Base-by-base conservation (phyloP, 83 land plant species). In the Larix sibirica region DNA sequence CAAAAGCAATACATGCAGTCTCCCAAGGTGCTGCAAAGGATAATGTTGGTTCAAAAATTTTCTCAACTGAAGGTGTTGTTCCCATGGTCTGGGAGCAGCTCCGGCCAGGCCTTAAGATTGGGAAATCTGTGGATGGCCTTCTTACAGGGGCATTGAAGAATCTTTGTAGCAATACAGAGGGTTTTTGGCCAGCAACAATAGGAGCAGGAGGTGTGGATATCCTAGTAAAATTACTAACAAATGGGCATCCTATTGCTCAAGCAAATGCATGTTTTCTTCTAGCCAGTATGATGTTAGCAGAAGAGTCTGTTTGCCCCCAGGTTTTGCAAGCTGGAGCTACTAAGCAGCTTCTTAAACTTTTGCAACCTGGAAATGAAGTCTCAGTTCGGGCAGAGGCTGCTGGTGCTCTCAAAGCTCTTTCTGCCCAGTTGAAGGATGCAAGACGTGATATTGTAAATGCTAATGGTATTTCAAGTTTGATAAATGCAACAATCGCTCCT, bases 341-440 rank as follows among this genome's bases (percentile, higher is more conserved):
- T 23, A 87, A 83, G 26, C 92, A 87, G 31, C 94, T 98, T 20
- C 97, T 98, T 58, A 86, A 90, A 81, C 89, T 98, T 26, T 83
- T 98, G 73, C 89, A 90, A 70, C 88, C 94, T 80, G 93, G 95
- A 61, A 91, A 96, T 89, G 99, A 98, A 80, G 83, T 87, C 3
- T 85, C 96, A 74, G 96, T 98, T 42, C 93, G 99, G 81, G 99
- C 99, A 77, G 99, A 98, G 88, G 97, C 99, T 85, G 99, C 99
- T 28, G 96, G 97, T 83, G 96, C 98, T 68, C 94, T 98, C 18
- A 94, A 94, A 80, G 89, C 99, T 84, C 96, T 98, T 42, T 90
- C 98, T 81, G 83, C 93, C 24, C 92, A 94, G 82, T 83, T 89
- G 81, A 88, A 91, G 83, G 99, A 98, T n/a, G 96, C 99, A 59